Base-by-base conservation (phyloP, 176 grass and related monocot species). In the Juncus effusus region DNA sequence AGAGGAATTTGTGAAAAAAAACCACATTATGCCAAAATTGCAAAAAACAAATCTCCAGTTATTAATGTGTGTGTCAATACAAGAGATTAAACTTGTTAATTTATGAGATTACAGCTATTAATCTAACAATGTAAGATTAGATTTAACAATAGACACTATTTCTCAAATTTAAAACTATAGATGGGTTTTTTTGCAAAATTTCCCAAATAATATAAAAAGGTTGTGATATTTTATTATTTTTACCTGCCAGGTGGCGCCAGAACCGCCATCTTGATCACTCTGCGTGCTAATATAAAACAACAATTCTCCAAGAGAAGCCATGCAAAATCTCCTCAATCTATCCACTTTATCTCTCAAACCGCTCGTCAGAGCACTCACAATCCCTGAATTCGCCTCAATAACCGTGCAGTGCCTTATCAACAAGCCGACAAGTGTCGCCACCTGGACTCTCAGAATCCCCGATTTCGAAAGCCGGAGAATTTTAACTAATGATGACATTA, bases 261-360 rank as follows among this genome's bases (percentile, higher is more conserved):
- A 40, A 70, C 75, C 82, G 60, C 69, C 72, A 82, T 84, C 79
- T 50, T 89, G 82, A 77, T 92, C 94, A 78, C 72, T 74, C 67
- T 99, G 83, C 71, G 94, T 97, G 69, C 88, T 89, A 65, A 97
- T 86, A 57, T 97, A 97, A 78, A 97, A 97, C 59, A 97, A 69
- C 56, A 97, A 74, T 60, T 97, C 94, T 40, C 94, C 94, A 36
- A 97, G 77, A 60, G 82, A 86, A 86, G 88, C 94, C 94, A 97
- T 97, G 77, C 80, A 97, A 61, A 82, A 92, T 77, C 94, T 84
- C 78, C 88, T 82, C 10, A 97, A 74, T 69, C 91, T 92, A 78
- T 97, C 94, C 53, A 89, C 69, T 62, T 82, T 89, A 78, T 97
- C 94, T 75, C 94, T 92, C 73, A 97, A 76, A 58, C 94, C 94